phyloP scores from a whole-genome alignment of 2,329 filamentous ascomycete species.

The Fusarium torulosum region DNA sequence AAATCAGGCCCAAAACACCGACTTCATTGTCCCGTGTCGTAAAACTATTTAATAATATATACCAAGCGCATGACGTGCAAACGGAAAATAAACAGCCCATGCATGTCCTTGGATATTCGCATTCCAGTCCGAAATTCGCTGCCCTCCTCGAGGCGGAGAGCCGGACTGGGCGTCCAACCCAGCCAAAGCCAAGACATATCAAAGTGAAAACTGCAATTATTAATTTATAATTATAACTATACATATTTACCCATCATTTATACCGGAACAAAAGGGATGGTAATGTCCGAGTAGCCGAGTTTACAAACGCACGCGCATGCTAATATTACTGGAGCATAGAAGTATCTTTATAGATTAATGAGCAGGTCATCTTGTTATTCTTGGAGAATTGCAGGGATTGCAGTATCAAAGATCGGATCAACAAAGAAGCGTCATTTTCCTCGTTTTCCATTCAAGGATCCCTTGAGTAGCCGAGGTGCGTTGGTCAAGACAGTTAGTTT shows the following conservation, averaged over 20 bases:
- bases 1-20: too few relatives aligned
- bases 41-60: too few relatives aligned
- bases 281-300: conserved; percentile 5
- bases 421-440: conserved; percentile 1
- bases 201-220: neutral
- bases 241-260: neutral
- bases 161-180: neutral
- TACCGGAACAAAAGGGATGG: conserved; percentile 2
- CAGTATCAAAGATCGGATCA: conserved; percentile 4
- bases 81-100: neutral
- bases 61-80: conserved; percentile 1
- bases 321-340: neutral
- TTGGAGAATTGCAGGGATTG: conserved; percentile 12
- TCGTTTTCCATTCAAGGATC: conserved; percentile 4
- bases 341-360: conserved; percentile 13
- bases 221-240: neutral
- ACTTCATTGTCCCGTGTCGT: too few relatives aligned
- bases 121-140: conserved; percentile 18
- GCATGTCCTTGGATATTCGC: conserved; percentile 1
- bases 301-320: neutral
- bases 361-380: neutral
- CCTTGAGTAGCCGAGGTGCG: neutral
- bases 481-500: neutral
- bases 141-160: neutral
- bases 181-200: conserved; percentile 2